A percentile compares a stretch with the other conserved stretches of the same genome.
Evolutionary conservation across 345 rosid species (phyloP).

Genomic region (Brassica rapa): DNA sequence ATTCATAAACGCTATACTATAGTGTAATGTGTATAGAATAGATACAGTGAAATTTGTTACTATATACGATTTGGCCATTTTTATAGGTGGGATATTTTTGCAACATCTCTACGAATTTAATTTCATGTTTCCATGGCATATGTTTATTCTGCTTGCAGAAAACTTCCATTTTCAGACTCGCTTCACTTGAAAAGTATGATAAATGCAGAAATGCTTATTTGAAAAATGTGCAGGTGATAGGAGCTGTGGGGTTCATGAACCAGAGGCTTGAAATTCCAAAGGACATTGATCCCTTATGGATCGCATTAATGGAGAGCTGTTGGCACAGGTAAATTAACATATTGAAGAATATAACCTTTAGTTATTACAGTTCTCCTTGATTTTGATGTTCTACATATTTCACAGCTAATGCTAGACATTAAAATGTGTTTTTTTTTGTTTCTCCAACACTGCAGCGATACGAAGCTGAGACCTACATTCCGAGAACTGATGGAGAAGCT

Average conservation of each 20-base stretch:
- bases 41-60: constrained; percentile 7
- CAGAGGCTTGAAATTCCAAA: constrained; percentile 87
- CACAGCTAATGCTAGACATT: constrained; percentile 5
- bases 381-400: constrained; percentile 8
- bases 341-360: not conserved
- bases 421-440: not conserved
- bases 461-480: constrained; percentile 72
- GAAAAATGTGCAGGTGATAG: constrained; percentile 51
- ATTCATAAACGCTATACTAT: not conserved
- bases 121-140: too few species aligned
- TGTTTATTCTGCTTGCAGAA: too few species aligned
- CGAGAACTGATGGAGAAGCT: constrained; percentile 83
- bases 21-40: not conserved
- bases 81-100: too few species aligned
- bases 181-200: too few species aligned
- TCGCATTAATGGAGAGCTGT: constrained; percentile 82
- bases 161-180: too few species aligned
- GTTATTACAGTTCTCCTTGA: not conserved
- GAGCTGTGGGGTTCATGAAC: constrained; percentile 98
- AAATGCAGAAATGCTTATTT: too few species aligned
- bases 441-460: constrained; percentile 59
- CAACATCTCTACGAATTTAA: too few species aligned
- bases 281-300: constrained; percentile 80
- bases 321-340: constrained; percentile 71
- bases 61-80: too few species aligned